phyloP scores from a whole-genome alignment of 306 rosid genomes.

The Biancaea sappan region DNA sequence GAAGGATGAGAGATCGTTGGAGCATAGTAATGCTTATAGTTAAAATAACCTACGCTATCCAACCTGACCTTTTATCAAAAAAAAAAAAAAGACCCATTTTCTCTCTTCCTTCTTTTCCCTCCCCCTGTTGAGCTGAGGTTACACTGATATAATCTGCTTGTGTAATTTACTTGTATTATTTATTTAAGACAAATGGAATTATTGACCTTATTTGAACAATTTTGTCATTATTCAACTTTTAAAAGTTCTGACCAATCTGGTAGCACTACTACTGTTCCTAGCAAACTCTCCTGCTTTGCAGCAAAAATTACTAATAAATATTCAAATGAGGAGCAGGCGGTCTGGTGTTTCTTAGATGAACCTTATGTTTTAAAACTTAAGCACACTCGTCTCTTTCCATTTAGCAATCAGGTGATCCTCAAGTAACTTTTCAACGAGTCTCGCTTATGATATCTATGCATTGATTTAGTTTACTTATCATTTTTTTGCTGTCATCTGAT shows the following conservation, averaged over 20 bases:
- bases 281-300: neutral
- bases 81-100: neutral
- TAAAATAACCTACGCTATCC: neutral
- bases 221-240: neutral
- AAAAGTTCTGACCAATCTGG: neutral
- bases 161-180: neutral
- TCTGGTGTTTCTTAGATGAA: neutral
- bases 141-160: neutral
- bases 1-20: conserved; percentile 19
- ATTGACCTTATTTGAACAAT: neutral
- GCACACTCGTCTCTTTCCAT: no score
- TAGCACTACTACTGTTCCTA: neutral
- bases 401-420: no score
- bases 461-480: no score
- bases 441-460: no score
- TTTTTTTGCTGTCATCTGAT: no score
- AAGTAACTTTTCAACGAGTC: no score
- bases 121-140: conserved; percentile 11
- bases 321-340: neutral
- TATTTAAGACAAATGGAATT: neutral
- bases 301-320: neutral
- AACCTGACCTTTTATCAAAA: neutral
- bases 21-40: conserved; percentile 17
- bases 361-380: neutral
- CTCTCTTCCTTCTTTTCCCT: neutral